Base-by-base conservation (phyloP, 2,329 filamentous ascomycete genomes). In the Coniella vitis region DNA sequence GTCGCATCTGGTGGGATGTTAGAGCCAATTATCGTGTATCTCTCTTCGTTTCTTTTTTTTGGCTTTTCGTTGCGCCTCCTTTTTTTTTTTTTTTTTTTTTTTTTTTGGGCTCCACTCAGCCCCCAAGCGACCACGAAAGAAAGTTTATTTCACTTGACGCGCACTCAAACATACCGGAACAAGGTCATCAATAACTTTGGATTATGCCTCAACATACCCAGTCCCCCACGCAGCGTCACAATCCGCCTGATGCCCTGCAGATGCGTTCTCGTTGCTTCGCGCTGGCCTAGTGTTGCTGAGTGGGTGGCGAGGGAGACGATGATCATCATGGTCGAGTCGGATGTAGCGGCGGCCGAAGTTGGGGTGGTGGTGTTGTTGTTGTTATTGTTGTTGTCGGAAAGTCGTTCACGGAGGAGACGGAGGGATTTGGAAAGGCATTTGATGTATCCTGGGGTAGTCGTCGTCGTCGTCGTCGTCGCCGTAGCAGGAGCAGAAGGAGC, bases 191-290 rank as follows among this genome's bases (percentile, higher is more conserved):
- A 38, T 9, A 70, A 58, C 41, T 67, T 70, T 19, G 56, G 38
- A 20, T 64, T 65, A 7, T 58, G 37, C 5, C 44, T 54, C 10
- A 70, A 63, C 1, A 53, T 54, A 10, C 13, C 25, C 2, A 69
- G 32, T 1, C 67, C 68, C 2, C 68, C 68, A 45, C 64, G 62
- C 25, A 71, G 29, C 16, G 59, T 51, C 7, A 69, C 58, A 7
- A 72, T 67, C 49, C 58, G 66, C 16, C 58, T 57, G 16, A 71
- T 57, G 7, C 68, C 69, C 19, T 61, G 41, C 47, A 69, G 57
- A 45, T 71, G 67, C 17, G 65, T 56, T 8, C 45, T 56, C 1
- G 64, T 62, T 0, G 58, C 51, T 4, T 57, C 45, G 14, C 46
- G 45, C 35, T 70, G 60, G 3, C 62, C 61, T 0, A 46, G n/a